Evolutionary conservation across 441 rosid species (phyloP), one percentile per base, ranked within the genome.

Genomic region (Gossypium trilobum): DNA sequence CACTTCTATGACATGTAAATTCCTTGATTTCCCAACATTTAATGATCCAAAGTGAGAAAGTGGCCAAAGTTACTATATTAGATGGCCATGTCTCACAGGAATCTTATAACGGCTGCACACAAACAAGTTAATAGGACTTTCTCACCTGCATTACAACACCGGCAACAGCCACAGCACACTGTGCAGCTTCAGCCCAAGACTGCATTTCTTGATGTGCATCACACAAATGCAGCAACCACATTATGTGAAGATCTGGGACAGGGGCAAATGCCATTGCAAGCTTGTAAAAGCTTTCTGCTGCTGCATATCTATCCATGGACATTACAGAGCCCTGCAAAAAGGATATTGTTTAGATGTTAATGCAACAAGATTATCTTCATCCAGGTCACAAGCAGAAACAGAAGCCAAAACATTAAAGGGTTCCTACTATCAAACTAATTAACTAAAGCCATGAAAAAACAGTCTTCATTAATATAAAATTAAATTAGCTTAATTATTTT

Each of bases 121-220:
- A 68, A 68, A 29, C 46, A 51, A 68, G 44, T 4, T 22, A 50
- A 14, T 54, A 19, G 13, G 19, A 31, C 31, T 31, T 17, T 54
- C 66, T 67, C 81, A 92, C 99, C 99, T 95, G 99, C 99, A 95
- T 93, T 72, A 95, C 90, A 83, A 92, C 95, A 79, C 99, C 99
- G 73, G 98, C 98, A 82, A 95, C 99, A 72, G 97, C 98, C 46
- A 95, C 99, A 78, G 99, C 99, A 82, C 98, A 93, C 66, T 95
- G 88, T 13, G 99, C 99, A 74, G 99, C 97, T 85, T 95, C 98
- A 79, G 99, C 98, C 88, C 90, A 95, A 61, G 99, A 93, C 81
- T 93, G 99, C 98, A 95, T 95, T 87, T 95, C 99, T 85, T 95
- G 99, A 86, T 93, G 99, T 0, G 99, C 98, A 82, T 95, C 99